Evolutionary conservation across 495 filamentous ascomycete genomes (phyloP), one percentile per base, ranked within the genome.

Genomic region (Viridothelium virens): DNA sequence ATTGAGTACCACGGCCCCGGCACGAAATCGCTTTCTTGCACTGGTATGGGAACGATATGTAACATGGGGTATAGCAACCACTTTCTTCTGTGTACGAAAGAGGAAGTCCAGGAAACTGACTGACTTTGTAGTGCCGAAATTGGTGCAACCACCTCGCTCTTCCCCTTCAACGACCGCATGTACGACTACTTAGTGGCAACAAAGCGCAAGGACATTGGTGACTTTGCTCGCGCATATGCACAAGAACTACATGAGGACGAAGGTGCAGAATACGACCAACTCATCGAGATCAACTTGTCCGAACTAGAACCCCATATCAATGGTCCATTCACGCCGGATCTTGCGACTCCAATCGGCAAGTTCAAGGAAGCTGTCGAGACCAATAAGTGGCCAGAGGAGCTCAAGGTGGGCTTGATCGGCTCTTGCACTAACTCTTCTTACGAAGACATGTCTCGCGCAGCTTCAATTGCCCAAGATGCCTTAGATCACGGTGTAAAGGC

Each of bases 351-450:
- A 25, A 91, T 98, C 80, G 96, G 92, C 78, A 89, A 97, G 82
- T 97, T 97, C 81, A 91, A 91, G 78, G 87, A 92, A 77, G 91
- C 94, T 71, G 94, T 93, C 69, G 89, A 93, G 84, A 81, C 84
- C 71, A 96, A 98, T 80, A 87, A 88, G 78, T 98, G 94, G 94
- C 94, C 94, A 48, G 88, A 96, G 78, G 93, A 97, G 77, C 81
- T 98, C 71, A 97, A 96, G 84, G 95, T 96, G 71, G 95, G 95
- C 75, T 78, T 93, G 61, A 93, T 99, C 74, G 94, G 94, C 65
- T 97, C 94, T 75, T 99, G 94, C 89, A 99, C 94, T 71, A 99
- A 99, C 86, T 96, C 91, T 53, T 97, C 92, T 37, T 99, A 99
- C 78, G 95, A 99, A 82, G 94, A 99, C 75, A 97, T 99, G 94